Base-by-base conservation (phyloP, 140 eudicot species). In the Stevia rebaudiana region DNA sequence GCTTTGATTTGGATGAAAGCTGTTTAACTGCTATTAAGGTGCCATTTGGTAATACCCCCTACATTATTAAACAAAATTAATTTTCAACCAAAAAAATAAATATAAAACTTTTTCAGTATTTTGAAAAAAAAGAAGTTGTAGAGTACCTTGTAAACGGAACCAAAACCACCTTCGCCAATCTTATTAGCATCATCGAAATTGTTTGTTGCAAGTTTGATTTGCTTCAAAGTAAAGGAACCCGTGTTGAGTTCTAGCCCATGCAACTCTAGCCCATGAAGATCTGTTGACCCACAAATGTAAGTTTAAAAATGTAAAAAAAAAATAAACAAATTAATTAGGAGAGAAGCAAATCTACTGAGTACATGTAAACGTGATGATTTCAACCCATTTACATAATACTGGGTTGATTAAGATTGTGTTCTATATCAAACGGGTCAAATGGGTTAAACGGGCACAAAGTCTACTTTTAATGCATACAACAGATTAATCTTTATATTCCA, bases 81-180 rank as follows among this genome's bases (percentile, higher is more conserved):
- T 68, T 33, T 73, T 23, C 25, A 11, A 43, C 33, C n/a, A n/a
- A n/a, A n/a, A n/a, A n/a, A n/a, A n/a, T n/a, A n/a, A n/a, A n/a
- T n/a, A n/a, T n/a, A n/a, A n/a, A n/a, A n/a, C 0, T 17, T 53
- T 12, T 11, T 42, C 11, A 13, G n/a, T n/a, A n/a, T n/a, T n/a
- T n/a, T n/a, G n/a, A n/a, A n/a, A n/a, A 48, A 36, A 28, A 37
- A 15, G 17, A 17, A 31, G 41, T 21, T 21, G 46, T 16, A 31
- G 22, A 1, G 40, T 68, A 86, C 97, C 94, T 86, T 86, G 78
- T 72, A 86, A n/a, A 86, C 97, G 11, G 94, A 69, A 25, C 97
- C 97, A 76, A 86, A 90, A 74, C 97, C 97, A 74, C 97, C 97
- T 80, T 90, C 95, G 17, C 95, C 97, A 55, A 90, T 79, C 71